Evolutionary conservation across 148 eudicot genomes (phyloP), one percentile per base, ranked within the genome.

Genomic region (Rhododendron kiyosumense): DNA sequence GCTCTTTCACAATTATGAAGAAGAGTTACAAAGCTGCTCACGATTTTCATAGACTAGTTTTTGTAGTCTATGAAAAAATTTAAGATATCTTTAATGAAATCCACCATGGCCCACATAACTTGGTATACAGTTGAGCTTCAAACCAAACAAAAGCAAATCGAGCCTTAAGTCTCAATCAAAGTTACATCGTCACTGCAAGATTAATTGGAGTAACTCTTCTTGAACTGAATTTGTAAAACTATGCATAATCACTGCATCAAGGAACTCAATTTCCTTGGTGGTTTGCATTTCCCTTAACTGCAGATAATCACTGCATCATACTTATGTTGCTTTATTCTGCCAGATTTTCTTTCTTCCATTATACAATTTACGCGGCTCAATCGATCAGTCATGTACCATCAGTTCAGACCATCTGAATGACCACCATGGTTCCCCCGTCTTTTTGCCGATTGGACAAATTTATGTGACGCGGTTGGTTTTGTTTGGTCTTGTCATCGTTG

Each of bases 381-480:
- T 41, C 2, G 1, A 28, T 30, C 36, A 32, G 28, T 28, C 38
- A 30, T 71, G 76, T 32, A 4, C 11, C 78, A 78, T 24, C 17
- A 59, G 26, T 45, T 77, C 78, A 80, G 84, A 81, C 87, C 65
- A 13, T n/a, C 9, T 85, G 79, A 85, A 85, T 83, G 87, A 46
- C 54, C 17, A 12, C 36, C 49, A 69, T 73, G 32, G 71, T 49
- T 17, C 24, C 28, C 80, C 46, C 81, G 32, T 73, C 80, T 74
- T 73, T 48, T 79, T 8, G 22, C 46, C 78, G 63, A 61, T 83
- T 67, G 0, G 77, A 38, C 51, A 46, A 49, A 45, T 7, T 28
- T 34, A 26, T 77, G 78, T 13, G 34, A 34, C 8, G 4, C 14
- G 10, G 78, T 18, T 86, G 87, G 49, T 81, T 86, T 24, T 81